A percentile compares a stretch with the other conserved stretches of the same genome.
phyloP scores from a whole-genome alignment of 768 basidiomycete genomes.

The Psilocybe cyanescens region DNA sequence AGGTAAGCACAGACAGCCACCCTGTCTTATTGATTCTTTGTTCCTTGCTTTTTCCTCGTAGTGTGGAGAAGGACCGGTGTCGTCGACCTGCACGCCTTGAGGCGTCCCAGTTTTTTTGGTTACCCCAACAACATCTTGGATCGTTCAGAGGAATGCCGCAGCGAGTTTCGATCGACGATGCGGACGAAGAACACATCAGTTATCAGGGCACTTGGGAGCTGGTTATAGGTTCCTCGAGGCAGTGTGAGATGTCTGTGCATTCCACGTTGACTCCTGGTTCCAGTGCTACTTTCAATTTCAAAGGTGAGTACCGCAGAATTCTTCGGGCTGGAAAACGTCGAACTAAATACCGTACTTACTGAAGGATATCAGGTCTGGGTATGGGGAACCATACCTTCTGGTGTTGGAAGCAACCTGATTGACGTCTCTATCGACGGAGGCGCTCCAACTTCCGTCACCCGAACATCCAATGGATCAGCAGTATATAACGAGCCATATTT shows the following conservation, averaged over 20 bases:
- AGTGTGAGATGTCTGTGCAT: conserved; percentile 24
- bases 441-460: conserved; percentile 10
- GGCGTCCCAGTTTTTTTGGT: neutral
- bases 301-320: conserved; percentile 12
- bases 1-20: too few species aligned
- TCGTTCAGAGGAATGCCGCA: conserved; percentile 10
- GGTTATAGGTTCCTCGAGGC: conserved; percentile 21
- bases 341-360: neutral
- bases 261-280: conserved; percentile 23
- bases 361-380: conserved; percentile 24
- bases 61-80: too few species aligned
- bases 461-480: conserved; percentile 21
- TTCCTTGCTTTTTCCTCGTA: neutral
- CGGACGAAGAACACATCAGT: conserved; percentile 16
- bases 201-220: conserved; percentile 21
- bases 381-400: conserved; percentile 24
- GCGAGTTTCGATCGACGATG: conserved; percentile 19
- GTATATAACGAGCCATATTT: conserved; percentile 20
- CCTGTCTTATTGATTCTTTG: too few species aligned
- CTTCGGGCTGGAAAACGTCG: neutral
- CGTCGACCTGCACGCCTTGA: neutral
- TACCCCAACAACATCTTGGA: neutral
- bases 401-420: conserved; percentile 16
- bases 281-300: conserved; percentile 25
- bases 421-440: conserved; percentile 21